These are phyloP conservation scores for Chlorella sorokiniana DNA, from an alignment of 139 green algal genomes.

Conservation along the genomic window DNA sequence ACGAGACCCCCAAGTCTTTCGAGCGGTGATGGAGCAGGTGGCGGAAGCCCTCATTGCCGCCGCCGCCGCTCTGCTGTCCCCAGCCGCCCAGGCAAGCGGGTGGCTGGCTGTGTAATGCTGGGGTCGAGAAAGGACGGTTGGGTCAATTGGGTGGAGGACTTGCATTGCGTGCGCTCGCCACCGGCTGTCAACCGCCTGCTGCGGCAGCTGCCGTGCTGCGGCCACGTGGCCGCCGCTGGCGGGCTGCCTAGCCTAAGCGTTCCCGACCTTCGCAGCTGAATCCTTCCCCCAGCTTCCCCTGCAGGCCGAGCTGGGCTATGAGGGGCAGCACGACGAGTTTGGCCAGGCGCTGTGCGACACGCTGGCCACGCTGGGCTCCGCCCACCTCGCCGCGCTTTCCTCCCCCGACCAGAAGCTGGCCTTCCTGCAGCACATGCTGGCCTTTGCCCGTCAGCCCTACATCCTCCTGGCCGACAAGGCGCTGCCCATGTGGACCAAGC, in stretches of 20 bases:
- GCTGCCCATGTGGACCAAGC: conserved; percentile 68
- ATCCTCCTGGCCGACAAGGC: conserved; percentile 61
- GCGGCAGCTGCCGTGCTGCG: no score
- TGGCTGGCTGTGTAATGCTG: no score
- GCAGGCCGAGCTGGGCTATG: conserved; percentile 56
- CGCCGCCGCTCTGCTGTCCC: conserved; percentile 49
- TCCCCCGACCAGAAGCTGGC: conserved; percentile 5
- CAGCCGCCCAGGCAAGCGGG: conserved; percentile 9
- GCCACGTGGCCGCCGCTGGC: no score
- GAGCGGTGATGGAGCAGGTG: conserved; percentile 56
- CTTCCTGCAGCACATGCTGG: conserved; percentile 61
- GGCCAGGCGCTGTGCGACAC: conserved; percentile 65
- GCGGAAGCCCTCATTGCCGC: conserved; percentile 49
- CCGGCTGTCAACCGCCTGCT: no score
- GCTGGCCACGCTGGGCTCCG: conserved; percentile 55
- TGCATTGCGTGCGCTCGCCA: no score
- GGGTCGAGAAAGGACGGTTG: no score
- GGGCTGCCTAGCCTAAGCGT: no score
- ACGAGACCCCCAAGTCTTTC: conserved; percentile 58
- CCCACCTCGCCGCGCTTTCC: conserved; percentile 52
- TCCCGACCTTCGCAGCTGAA: not conserved
- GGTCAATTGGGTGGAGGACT: no score
- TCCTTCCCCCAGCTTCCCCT: not conserved
- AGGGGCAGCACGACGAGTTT: conserved; percentile 70
- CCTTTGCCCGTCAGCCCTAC: conserved; percentile 70